Conservation (phyloP, 495 filamentous ascomycete species). For the Clavariopsis aquatica region DNA sequence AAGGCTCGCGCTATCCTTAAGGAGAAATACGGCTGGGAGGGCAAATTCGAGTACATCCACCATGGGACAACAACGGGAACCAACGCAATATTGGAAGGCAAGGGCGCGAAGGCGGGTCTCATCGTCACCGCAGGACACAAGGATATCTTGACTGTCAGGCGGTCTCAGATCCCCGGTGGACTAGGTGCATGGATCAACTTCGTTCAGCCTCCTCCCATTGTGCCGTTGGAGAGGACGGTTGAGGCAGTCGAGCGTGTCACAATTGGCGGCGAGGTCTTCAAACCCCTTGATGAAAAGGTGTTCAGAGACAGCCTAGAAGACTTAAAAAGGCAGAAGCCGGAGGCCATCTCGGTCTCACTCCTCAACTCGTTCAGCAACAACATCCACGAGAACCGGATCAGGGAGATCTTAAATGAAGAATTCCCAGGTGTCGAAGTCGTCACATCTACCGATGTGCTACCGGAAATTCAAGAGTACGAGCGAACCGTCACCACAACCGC, state of each 20-base stretch:
- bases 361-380: slow-evolving; percentile 53
- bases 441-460: slow-evolving; percentile 51
- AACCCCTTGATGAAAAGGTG: slow-evolving; percentile 46
- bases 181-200: slow-evolving; percentile 54
- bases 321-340: slow-evolving; percentile 45
- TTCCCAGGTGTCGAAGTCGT: slow-evolving; percentile 48
- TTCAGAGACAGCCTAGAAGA: slow-evolving; percentile 43
- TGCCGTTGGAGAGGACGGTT: slow-evolving; percentile 53
- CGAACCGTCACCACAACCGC: slow-evolving; percentile 55
- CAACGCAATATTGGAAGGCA: slow-evolving; percentile 40
- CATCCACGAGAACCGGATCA: slow-evolving; percentile 48
- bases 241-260: slow-evolving; percentile 54
- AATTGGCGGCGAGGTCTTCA: slow-evolving; percentile 49
- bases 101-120: slow-evolving; percentile 37
- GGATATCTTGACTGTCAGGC: slow-evolving; percentile 47
- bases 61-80: slow-evolving; percentile 39
- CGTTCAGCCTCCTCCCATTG: slow-evolving; percentile 52
- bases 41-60: slow-evolving; percentile 40
- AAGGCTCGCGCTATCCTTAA: slow-evolving; percentile 44
- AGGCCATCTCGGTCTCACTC: slow-evolving; percentile 53
- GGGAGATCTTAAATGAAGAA: slow-evolving; percentile 47
- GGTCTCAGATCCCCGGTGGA: slow-evolving; percentile 54
- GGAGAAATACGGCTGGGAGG: slow-evolving; percentile 36
- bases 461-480: slow-evolving; percentile 56
- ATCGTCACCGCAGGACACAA: slow-evolving; percentile 41